Evolutionary conservation across 169 alveolate species (phyloP), one percentile per base, ranked within the genome.

Genomic region (Eimeria necatrix): DNA sequence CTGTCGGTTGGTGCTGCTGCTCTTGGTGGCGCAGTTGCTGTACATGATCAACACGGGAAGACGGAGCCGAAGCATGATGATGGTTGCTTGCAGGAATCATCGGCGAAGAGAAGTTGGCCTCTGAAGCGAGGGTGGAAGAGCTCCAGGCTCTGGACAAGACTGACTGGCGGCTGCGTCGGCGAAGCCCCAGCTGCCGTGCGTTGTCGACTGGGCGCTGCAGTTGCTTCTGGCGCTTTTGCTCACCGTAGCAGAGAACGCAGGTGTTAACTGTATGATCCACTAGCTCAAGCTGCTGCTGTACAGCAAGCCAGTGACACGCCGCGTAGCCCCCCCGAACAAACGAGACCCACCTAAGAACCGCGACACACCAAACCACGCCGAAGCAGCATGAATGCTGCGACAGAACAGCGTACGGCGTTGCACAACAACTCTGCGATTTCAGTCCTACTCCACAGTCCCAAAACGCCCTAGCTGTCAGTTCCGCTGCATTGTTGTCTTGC

Each of bases 301-400:
- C 41, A 52, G 94, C 95, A 60, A 96, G 87, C 51, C 81, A 90
- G 64, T 96, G 96, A 74, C 96, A 95, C 59, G 94, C 96, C 59
- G 70, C 96, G 88, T 95, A 96, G 51, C 96, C 97, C 8, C 97
- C 96, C 74, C 95, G 95, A 41, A 94, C 96, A 85, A 95, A 95
- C 85, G 96, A 26, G 26, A 92, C 80, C 96, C 96, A 96, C 93
- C 96, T 61, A 32, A 32, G 41, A 32, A 32, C 2, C 41, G 41
- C 41, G 3, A 32, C 41, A 32, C 41, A 32, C 41, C 41, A 32
- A 32, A 32, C 41, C 41, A 32, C 2, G 3, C 41, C 41, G 41
- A 32, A 2, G 0, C 41, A 32, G 41, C 41, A 32, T 32, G 41
- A 32, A 32, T 32, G 41, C 41, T 32, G 41, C 2, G 41, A 32